Percentiles rank a stretch among this genome's conserved stretches.
These are phyloP conservation scores for Alloteropsis semialata DNA, from an alignment of 176 grass and related monocot species.

Conservation along the genomic window DNA sequence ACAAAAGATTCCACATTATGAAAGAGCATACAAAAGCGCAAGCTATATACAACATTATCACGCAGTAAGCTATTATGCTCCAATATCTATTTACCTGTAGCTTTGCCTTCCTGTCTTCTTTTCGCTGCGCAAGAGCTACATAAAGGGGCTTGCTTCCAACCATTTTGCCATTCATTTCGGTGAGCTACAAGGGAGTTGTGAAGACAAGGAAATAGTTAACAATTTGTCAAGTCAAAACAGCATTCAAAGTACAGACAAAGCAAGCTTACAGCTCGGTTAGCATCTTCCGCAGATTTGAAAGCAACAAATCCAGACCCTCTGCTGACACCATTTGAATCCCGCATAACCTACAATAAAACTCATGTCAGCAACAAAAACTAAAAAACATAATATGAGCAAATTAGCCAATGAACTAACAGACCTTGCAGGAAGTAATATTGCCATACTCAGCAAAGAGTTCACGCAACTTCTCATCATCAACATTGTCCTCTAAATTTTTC, in stretches of 20 bases:
- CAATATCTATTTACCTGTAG: conserved; percentile 44
- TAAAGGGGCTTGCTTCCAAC: conserved; percentile 87
- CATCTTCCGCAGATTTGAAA: conserved; percentile 79
- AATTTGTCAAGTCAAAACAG: neutral
- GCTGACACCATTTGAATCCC: conserved; percentile 73
- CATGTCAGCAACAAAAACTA: conserved; percentile 3
- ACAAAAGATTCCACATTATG: neutral
- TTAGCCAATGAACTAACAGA: conserved; percentile 16
- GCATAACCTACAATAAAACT: conserved; percentile 69
- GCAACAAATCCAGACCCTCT: conserved; percentile 95
- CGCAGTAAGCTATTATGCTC: neutral
- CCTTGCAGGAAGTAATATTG: conserved; percentile 88
- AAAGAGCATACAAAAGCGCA: neutral
- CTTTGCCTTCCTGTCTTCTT: conserved; percentile 89
- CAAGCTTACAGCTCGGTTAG: conserved; percentile 69
- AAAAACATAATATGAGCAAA: neutral
- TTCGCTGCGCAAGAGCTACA: conserved; percentile 82
- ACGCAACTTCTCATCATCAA: conserved; percentile 80
- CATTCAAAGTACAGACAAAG: neutral
- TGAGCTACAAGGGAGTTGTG: conserved; percentile 43
- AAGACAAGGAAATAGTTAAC: conserved; percentile 10
- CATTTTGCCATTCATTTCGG: conserved; percentile 86
- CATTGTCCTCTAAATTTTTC: conserved; percentile 90
- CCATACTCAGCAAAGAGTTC: conserved; percentile 79
- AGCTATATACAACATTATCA: neutral